Conservation (phyloP, 257 asterid genomes). For the Forsythia viridissima region DNA sequence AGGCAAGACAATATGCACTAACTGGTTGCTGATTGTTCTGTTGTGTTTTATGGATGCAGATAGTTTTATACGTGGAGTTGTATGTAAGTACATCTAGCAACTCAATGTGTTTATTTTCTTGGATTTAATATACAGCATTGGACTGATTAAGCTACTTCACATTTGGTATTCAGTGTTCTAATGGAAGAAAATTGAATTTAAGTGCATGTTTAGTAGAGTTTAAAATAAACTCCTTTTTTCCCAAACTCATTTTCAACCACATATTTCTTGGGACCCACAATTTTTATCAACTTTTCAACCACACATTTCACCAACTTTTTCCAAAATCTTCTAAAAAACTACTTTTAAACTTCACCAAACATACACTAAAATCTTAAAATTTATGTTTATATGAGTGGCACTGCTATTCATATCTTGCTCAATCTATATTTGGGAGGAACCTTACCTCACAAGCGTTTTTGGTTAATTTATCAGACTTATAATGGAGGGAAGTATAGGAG, state of each 20-base stretch:
- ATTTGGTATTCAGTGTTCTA: neutral
- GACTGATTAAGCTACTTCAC: neutral
- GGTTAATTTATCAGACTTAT: neutral
- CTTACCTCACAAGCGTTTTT: neutral
- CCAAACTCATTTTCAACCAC: too few relatives aligned
- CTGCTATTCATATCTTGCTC: neutral
- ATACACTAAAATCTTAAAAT: neutral
- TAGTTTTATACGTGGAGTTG: slow-evolving; percentile 78
- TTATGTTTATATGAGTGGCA: neutral
- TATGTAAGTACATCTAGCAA: slow-evolving; percentile 65
- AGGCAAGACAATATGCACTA: neutral
- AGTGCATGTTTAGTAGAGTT: too few relatives aligned
- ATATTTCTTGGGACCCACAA: too few relatives aligned
- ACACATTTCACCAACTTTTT: too few relatives aligned
- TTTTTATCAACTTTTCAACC: too few relatives aligned
- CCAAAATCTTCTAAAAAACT: too few relatives aligned
- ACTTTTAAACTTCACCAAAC: too few relatives aligned
- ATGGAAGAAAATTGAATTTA: neutral
- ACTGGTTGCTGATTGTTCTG: slow-evolving; percentile 15
- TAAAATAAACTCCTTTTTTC: too few relatives aligned
- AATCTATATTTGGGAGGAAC: neutral
- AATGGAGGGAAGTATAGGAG: too few relatives aligned
- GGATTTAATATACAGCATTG: neutral
- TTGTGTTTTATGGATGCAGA: slow-evolving; percentile 57
- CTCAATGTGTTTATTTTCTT: neutral